Base-by-base conservation (phyloP, 2,329 filamentous ascomycete genomes). In the Acrocalymma vagum region DNA sequence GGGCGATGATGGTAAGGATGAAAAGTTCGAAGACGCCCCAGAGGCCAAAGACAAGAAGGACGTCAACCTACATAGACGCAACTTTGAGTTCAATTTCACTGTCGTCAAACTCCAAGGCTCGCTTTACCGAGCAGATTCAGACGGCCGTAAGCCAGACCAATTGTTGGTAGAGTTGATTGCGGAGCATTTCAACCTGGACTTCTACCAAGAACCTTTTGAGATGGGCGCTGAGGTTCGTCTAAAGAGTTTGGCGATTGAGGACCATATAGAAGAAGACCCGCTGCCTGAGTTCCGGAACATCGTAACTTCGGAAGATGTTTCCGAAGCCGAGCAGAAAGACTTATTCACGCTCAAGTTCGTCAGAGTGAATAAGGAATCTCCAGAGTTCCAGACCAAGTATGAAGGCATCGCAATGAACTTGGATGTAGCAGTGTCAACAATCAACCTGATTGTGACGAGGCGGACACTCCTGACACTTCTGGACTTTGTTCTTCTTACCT, bases 31-130 rank as follows among this genome's bases (percentile, higher is more conserved):
- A 59, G 84, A 92, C 46, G 81, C 86, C 3, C 74, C 78, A 14
- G 81, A 87, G 42, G 80, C 79, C 75, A 88, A 66, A 52, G 38
- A 66, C 25, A 58, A 62, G 17, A 41, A 60, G 4, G 63, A 72
- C 9, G 58, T 67, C 17, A 89, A 88, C 60, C 76, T 94, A 30
- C 89, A 95, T 58, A 92, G 96, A 59, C 87, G 89, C 29, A 93
- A 87, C 51, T 97, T 99, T 55, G 91, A 99, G 66, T 90, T 99
- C 74, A 95, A 92, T 54, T 99, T 99, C 69, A 91, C 90, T 7
- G 94, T 99, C 23, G 94, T 96, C 60, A 90, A 88, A 46, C 80
- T 99, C 29, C 92, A 95, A 70, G 94, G 94, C 2, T 97, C 94
- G 1, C 77, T 99, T 1, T 99, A 90, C 69, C 84, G 86, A 50